Evolutionary conservation across 1,284 basidiomycete genomes (phyloP).

Genomic region (Marasmius tenuissimus): DNA sequence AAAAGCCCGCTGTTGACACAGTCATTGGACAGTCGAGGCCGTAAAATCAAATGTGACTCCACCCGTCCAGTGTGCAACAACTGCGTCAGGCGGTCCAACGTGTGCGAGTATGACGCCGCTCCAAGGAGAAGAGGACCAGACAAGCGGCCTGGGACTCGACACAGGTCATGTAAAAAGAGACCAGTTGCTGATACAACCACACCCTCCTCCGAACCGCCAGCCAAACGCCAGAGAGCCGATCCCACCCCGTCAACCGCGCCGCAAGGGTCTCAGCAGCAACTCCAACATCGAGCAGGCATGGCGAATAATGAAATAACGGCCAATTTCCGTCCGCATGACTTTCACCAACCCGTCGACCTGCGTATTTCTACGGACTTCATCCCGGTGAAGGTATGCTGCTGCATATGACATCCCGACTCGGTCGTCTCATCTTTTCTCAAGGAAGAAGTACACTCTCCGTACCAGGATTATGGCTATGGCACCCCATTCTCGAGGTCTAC

Average conservation of each 20-base stretch:
- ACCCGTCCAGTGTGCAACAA: constrained; percentile 77
- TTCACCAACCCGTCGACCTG: too few relatives aligned
- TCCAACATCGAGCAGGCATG: too few relatives aligned
- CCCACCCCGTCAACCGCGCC: constrained; percentile 25
- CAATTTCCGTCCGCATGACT: too few relatives aligned
- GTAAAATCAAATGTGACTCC: constrained; percentile 84
- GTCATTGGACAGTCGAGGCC: constrained; percentile 55
- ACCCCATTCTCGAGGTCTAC: constrained; percentile 33
- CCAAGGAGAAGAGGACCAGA: constrained; percentile 81
- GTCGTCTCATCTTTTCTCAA: constrained; percentile 2
- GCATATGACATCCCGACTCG: background rate
- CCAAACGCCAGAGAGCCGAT: constrained; percentile 60
- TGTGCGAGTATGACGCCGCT: constrained; percentile 73
- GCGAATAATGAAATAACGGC: too few relatives aligned
- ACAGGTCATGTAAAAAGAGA: constrained; percentile 78
- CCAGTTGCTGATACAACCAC: constrained; percentile 52
- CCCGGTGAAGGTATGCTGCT: constrained; percentile 25
- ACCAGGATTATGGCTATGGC: constrained; percentile 16
- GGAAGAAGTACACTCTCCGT: constrained; percentile 1
- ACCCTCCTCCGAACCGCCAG: constrained; percentile 32
- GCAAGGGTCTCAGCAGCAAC: too few relatives aligned
- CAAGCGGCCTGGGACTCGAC: constrained; percentile 78
- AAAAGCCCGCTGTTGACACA: constrained; percentile 22
- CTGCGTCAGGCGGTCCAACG: constrained; percentile 70
- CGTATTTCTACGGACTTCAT: constrained; percentile 12